These are phyloP conservation scores for Sequoiadendron giganteum DNA, from an alignment of 75 land plant genomes.

Conservation along the genomic window DNA sequence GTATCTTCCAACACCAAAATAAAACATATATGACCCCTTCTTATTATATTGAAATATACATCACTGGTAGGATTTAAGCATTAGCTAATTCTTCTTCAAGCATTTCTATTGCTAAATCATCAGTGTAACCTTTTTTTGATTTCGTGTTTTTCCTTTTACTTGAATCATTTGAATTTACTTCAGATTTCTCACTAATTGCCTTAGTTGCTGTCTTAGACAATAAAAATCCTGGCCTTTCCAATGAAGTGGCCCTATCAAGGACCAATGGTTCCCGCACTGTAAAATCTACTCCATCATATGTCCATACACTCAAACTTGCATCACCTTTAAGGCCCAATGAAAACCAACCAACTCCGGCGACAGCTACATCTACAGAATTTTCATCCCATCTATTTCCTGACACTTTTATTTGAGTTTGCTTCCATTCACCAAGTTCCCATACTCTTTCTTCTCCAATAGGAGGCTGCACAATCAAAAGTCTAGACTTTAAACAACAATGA, in stretches of 20 bases:
- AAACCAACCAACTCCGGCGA: slow-evolving; percentile 92
- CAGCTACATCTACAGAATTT: slow-evolving; percentile 78
- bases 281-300: slow-evolving; percentile 75
- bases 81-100: slow-evolving; percentile 1
- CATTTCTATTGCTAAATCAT: neutral
- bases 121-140: neutral
- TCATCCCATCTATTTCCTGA: slow-evolving; percentile 81
- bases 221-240: slow-evolving; percentile 84
- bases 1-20: neutral
- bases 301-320: slow-evolving; percentile 73
- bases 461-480: slow-evolving; percentile 51
- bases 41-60: neutral
- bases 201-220: slow-evolving; percentile 61
- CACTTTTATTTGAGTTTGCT: slow-evolving; percentile 45
- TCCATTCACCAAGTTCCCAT: slow-evolving; percentile 74
- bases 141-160: neutral
- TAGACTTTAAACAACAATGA: neutral
- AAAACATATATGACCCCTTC: neutral
- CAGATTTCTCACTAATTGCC: slow-evolving; percentile 44
- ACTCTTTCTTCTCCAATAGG: slow-evolving; percentile 68
- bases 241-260: slow-evolving; percentile 61
- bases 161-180: slow-evolving; percentile 3
- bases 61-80: slow-evolving; percentile 3
- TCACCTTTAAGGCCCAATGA: slow-evolving; percentile 88
- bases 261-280: slow-evolving; percentile 79